A percentile compares a stretch with the other conserved stretches of the same genome.
phyloP scores from a whole-genome alignment of 2,329 filamentous ascomycete genomes.

The Colletotrichum sp. region DNA sequence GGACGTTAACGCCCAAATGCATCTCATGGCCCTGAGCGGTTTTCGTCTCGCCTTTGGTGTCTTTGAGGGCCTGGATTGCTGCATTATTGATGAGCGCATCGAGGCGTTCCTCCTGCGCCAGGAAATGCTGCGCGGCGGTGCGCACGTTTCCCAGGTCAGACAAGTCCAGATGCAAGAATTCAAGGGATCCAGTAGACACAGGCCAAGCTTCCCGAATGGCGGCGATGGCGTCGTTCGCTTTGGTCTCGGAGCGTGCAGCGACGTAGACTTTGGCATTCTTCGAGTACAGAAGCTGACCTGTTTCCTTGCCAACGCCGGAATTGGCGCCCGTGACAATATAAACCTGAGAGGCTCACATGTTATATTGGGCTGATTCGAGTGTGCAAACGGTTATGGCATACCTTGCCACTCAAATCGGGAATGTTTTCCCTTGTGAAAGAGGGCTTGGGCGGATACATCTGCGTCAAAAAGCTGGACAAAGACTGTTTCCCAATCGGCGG shows the following conservation, averaged over 20 bases:
- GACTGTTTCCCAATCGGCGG: neutral
- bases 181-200: slow-evolving; percentile 33
- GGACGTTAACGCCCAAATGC: slow-evolving; percentile 27
- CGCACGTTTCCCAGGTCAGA: slow-evolving; percentile 31
- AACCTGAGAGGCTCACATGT: slow-evolving; percentile 12
- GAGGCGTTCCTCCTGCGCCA: slow-evolving; percentile 31
- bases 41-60: slow-evolving; percentile 12
- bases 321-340: slow-evolving; percentile 49
- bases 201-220: slow-evolving; percentile 38
- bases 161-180: slow-evolving; percentile 46
- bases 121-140: slow-evolving; percentile 29
- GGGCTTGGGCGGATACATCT: slow-evolving; percentile 36
- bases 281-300: slow-evolving; percentile 54
- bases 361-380: neutral
- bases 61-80: slow-evolving; percentile 34
- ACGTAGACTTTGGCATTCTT: slow-evolving; percentile 57
- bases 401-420: slow-evolving; percentile 41
- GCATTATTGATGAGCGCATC: slow-evolving; percentile 44
- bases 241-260: slow-evolving; percentile 45
- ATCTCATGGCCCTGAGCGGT: slow-evolving; percentile 30
- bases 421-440: slow-evolving; percentile 30
- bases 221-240: slow-evolving; percentile 43
- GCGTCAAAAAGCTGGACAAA: neutral
- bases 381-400: neutral
- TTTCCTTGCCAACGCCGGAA: slow-evolving; percentile 48